A percentile compares a stretch with the other conserved stretches of the same genome.
These are phyloP conservation scores for Turnera subulata DNA, from an alignment of 345 rosid genomes.

Conservation along the genomic window DNA sequence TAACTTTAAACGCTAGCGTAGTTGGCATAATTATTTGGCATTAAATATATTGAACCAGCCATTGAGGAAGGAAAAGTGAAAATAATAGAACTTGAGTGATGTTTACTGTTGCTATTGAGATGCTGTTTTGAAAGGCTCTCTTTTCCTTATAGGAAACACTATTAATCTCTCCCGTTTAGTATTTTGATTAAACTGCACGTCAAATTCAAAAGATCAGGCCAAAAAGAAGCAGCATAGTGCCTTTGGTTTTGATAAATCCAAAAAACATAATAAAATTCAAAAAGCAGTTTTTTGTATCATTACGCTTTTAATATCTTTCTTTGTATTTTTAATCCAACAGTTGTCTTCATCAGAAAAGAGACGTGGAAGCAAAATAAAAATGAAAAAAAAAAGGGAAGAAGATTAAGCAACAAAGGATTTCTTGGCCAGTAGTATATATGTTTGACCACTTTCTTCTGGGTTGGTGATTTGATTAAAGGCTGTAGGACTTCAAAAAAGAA, in stretches of 20 bases:
- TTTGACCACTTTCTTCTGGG: slow-evolving; percentile 33
- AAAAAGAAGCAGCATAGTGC: neutral
- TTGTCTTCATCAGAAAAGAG: no score
- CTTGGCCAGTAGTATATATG: slow-evolving; percentile 28
- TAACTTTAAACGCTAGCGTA: no score
- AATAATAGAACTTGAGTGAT: no score
- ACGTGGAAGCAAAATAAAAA: no score
- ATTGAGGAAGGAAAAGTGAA: no score
- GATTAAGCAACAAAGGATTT: slow-evolving; percentile 6
- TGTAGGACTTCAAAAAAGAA: slow-evolving; percentile 6
- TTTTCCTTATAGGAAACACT: no score
- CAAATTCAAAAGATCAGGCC: no score
- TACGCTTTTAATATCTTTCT: slow-evolving; percentile 19
- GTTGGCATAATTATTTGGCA: no score
- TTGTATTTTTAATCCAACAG: slow-evolving; percentile 4
- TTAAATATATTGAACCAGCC: no score
- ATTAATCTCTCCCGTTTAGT: no score
- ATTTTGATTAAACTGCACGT: neutral
- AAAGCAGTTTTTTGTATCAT: slow-evolving; percentile 31
- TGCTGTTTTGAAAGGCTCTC: no score
- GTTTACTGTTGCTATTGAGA: no score
- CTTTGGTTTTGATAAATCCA: slow-evolving; percentile 1
- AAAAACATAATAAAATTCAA: neutral
- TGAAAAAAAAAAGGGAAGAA: slow-evolving; percentile 21
- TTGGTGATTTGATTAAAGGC: slow-evolving; percentile 16